Conservation (phyloP, 352 stramenopile genomes). For the Elongisporangium senticosum region DNA sequence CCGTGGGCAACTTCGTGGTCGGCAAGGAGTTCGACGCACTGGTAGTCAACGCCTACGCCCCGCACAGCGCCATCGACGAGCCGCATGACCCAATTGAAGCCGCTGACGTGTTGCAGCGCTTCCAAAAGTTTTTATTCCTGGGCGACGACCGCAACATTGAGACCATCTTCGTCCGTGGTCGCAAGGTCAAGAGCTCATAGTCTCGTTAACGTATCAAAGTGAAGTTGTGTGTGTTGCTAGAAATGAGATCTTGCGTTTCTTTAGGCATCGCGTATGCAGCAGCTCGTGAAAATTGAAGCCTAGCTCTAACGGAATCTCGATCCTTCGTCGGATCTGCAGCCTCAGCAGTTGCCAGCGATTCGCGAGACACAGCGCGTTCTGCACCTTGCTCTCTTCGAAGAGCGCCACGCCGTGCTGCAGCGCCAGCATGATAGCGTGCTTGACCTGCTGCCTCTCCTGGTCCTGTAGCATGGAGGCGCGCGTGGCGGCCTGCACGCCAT, state of each 20-base stretch:
- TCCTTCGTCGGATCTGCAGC: no score
- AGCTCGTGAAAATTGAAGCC: no score
- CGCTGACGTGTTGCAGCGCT: slow-evolving; percentile 53
- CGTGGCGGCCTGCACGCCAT: not conserved
- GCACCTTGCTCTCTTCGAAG: slow-evolving; percentile 64
- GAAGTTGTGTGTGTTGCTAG: not conserved
- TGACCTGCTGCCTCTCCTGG: slow-evolving; percentile 51
- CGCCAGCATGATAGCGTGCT: slow-evolving; percentile 43
- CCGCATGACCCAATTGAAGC: slow-evolving; percentile 34
- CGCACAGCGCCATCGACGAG: slow-evolving; percentile 64
- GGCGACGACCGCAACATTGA: slow-evolving; percentile 90
- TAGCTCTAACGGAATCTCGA: no score
- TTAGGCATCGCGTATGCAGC: no score
- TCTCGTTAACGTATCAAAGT: not conserved
- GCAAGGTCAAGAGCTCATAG: slow-evolving; percentile 38
- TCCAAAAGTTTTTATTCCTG: slow-evolving; percentile 90
- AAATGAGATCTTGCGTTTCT: not conserved
- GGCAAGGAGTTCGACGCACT: slow-evolving; percentile 92
- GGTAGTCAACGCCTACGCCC: slow-evolving; percentile 60
- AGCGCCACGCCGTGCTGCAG: slow-evolving; percentile 53
- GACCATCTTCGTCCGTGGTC: slow-evolving; percentile 76
- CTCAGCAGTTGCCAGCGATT: slow-evolving; percentile 7
- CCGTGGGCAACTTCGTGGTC: slow-evolving; percentile 83
- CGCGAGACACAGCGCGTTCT: slow-evolving; percentile 78
- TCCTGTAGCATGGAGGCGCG: slow-evolving; percentile 46